Evolutionary conservation across 306 rosid species (phyloP).

Genomic region (Trichosanthes cucumerina): DNA sequence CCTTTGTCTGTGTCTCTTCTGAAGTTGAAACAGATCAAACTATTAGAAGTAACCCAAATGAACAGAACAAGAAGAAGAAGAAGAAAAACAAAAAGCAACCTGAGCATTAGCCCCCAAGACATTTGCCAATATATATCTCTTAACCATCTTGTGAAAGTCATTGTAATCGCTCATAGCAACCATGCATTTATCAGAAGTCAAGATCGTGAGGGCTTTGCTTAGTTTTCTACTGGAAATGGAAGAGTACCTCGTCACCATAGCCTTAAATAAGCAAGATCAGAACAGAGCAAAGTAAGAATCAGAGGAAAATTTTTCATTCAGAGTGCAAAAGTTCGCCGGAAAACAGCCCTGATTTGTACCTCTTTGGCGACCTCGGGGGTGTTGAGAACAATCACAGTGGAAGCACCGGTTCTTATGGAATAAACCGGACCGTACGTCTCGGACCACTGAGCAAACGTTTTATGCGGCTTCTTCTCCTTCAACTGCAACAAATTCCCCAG

Average conservation of each 20-base stretch:
- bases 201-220: slow-evolving; percentile 47
- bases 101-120: slow-evolving; percentile 72
- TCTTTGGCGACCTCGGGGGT: slow-evolving; percentile 54
- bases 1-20: slow-evolving; percentile 62
- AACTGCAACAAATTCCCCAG: slow-evolving; percentile 80
- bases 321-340: not conserved
- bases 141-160: slow-evolving; percentile 67
- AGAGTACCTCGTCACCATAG: slow-evolving; percentile 73
- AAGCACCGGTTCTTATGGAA: slow-evolving; percentile 75
- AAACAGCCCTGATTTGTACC: slow-evolving; percentile 27
- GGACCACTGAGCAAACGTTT: slow-evolving; percentile 67
- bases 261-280: slow-evolving; percentile 32
- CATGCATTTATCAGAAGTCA: slow-evolving; percentile 69
- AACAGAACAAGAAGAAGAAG: not conserved
- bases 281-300: not conserved
- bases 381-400: slow-evolving; percentile 76
- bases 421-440: slow-evolving; percentile 59
- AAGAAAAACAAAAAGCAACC: slow-evolving; percentile 24
- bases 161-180: slow-evolving; percentile 90
- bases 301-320: not conserved
- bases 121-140: slow-evolving; percentile 51
- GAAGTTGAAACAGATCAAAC: slow-evolving; percentile 9
- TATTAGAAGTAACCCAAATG: not conserved
- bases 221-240: slow-evolving; percentile 79
- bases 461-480: slow-evolving; percentile 92